Conservation (phyloP, 495 filamentous ascomycete species). For the Astrothelium subdiscretum region DNA sequence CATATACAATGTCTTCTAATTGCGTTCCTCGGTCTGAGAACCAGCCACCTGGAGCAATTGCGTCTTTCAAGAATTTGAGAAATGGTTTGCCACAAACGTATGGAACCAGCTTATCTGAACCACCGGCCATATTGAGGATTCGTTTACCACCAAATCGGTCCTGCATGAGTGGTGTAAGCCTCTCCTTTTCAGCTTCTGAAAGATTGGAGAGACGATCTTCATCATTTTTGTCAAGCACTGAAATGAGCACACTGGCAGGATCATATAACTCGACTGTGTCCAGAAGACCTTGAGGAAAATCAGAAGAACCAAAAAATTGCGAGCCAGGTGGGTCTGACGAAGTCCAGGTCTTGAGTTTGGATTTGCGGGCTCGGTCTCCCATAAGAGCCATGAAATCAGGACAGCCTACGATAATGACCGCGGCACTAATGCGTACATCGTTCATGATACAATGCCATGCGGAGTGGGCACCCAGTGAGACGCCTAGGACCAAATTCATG, state of each 20-base stretch:
- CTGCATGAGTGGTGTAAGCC: conserved; percentile 38
- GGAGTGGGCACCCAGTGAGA: conserved; percentile 80
- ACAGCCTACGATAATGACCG: conserved; percentile 73
- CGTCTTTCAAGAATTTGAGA: conserved; percentile 55
- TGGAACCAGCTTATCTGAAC: conserved; percentile 73
- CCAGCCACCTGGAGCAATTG: conserved; percentile 40
- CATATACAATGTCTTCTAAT: conserved; percentile 64
- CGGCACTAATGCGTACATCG: conserved; percentile 65
- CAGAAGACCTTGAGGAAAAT: conserved; percentile 60
- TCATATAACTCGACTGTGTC: conserved; percentile 35
- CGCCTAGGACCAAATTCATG: conserved; percentile 63
- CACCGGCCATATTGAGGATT: conserved; percentile 67
- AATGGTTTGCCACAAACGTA: conserved; percentile 59
- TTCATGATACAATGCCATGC: conserved; percentile 72
- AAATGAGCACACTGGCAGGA: conserved; percentile 41
- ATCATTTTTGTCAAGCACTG: conserved; percentile 26
- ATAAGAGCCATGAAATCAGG: conserved; percentile 76
- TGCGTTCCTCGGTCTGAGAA: conserved; percentile 38
- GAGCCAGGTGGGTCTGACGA: conserved; percentile 42
- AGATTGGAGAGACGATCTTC: conserved; percentile 25
- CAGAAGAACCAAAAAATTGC: conserved; percentile 58
- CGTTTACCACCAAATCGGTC: conserved; percentile 55
- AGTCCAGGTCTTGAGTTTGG: conserved; percentile 54
- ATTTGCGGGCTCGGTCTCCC: conserved; percentile 62
- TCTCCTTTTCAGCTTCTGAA: conserved; percentile 24